phyloP scores from a whole-genome alignment of 148 eudicot species.

The Pouteria glomerata region DNA sequence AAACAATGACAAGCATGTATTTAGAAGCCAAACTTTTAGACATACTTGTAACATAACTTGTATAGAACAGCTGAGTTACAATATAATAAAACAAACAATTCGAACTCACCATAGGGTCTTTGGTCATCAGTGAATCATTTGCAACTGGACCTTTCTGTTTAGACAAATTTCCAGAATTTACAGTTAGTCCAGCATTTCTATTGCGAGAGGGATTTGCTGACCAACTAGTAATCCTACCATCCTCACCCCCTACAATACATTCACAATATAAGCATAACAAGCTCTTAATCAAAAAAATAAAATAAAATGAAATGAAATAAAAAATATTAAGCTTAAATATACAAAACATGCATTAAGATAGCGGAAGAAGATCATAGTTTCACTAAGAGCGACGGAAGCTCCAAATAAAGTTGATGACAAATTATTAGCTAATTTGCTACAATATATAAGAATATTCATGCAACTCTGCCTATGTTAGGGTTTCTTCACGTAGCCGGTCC shows the following conservation, averaged over 20 bases:
- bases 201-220: conserved; percentile 53
- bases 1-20: neutral
- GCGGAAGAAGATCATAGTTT: neutral
- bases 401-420: neutral
- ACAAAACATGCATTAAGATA: neutral
- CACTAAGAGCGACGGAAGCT: neutral
- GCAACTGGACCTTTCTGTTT: conserved; percentile 56
- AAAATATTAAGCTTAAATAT: neutral
- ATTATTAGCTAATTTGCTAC: neutral
- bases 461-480: too few relatives aligned
- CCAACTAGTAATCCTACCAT: conserved; percentile 55
- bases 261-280: neutral
- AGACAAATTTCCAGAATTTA: conserved; percentile 40
- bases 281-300: neutral
- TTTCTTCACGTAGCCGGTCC: too few relatives aligned
- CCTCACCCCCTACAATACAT: conserved; percentile 49
- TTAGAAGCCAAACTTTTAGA: neutral
- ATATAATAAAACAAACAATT: neutral
- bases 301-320: too few relatives aligned
- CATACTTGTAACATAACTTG: neutral
- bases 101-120: conserved; percentile 38
- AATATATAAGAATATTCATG: neutral
- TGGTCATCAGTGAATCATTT: conserved; percentile 39
- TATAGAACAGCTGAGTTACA: neutral
- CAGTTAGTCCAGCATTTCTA: conserved; percentile 28